A percentile compares a stretch with the other conserved stretches of the same genome.
Evolutionary conservation across 345 rosid species (phyloP).

Genomic region (Populus davidiana): DNA sequence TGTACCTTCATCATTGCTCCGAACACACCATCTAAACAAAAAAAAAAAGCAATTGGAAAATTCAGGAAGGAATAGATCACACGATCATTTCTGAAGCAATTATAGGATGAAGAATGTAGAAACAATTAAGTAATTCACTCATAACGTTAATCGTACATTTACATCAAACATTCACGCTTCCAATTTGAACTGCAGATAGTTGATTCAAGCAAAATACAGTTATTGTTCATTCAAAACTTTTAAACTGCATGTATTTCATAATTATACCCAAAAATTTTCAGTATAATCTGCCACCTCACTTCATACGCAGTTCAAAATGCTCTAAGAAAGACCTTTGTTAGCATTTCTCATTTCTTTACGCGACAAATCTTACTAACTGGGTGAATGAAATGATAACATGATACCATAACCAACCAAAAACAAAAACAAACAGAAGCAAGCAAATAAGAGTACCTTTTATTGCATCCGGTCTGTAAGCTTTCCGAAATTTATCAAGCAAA

Average conservation of each 20-base stretch:
- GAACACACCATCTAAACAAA: slow-evolving; percentile 58
- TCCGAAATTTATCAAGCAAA: slow-evolving; percentile 56
- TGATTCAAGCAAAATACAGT: neutral
- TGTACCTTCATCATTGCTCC: slow-evolving; percentile 91
- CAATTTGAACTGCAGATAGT: neutral
- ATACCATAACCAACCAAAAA: neutral
- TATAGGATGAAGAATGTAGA: neutral
- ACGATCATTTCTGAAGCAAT: neutral
- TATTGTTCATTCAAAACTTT: neutral
- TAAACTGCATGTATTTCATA: neutral
- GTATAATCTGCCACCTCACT: neutral
- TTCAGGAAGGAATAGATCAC: neutral
- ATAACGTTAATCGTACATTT: too few species aligned
- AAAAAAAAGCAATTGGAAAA: neutral
- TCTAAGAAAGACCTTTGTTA: too few species aligned
- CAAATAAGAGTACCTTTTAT: slow-evolving; percentile 46
- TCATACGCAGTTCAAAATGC: neutral
- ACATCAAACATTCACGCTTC: too few species aligned
- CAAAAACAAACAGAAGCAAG: too few species aligned
- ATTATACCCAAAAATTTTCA: neutral
- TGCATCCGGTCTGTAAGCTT: slow-evolving; percentile 53
- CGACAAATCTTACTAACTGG: too few species aligned
- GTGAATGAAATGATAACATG: too few species aligned
- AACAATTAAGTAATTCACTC: neutral
- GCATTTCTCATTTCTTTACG: too few species aligned